Evolutionary conservation across 208 protist species (phyloP), one percentile per base, ranked within the genome.

Genomic region (Blechomonas ayalai): DNA sequence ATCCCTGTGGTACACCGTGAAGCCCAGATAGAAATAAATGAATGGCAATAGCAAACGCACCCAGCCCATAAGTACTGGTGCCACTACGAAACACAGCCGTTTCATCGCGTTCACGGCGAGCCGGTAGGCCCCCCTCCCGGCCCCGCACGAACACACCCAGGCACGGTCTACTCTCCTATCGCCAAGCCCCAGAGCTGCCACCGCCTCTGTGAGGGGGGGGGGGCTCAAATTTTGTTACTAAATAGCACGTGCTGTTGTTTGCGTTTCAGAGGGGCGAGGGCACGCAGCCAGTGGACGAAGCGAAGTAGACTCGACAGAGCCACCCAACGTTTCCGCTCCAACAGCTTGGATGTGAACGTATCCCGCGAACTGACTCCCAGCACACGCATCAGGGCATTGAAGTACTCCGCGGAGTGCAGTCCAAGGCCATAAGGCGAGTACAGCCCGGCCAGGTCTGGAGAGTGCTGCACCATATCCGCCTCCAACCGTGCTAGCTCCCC

Each of bases 171-270:
- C n/a, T n/a, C n/a, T n/a, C n/a, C n/a, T n/a, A n/a, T n/a, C n/a
- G n/a, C n/a, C n/a, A n/a, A n/a, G n/a, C n/a, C n/a, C n/a, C n/a
- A n/a, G n/a, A n/a, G n/a, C n/a, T n/a, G n/a, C n/a, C n/a, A n/a
- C n/a, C n/a, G n/a, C n/a, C n/a, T n/a, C n/a, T n/a, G n/a, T 34
- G 10, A 10, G 10, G 37, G 12, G 8, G 37, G 12, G 15, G 12
- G 15, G 16, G 22, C 25, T 62, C 35, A 94, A 38, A 94, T 61
- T 16, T 73, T 68, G 57, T 94, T 94, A 41, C 81, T 94, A 64
- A 94, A 94, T 3, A 94, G 71, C 10, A 94, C 23, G 40, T 94
- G 85, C 38, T 94, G 85, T 41, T 82, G 33, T 45, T 87, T 90
- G 24, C 85, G 67, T 51, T 90, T 88, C 12, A 94, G 71, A n/a